phyloP scores from a whole-genome alignment of 2,329 filamentous ascomycete species.

The Fusarium setosum region DNA sequence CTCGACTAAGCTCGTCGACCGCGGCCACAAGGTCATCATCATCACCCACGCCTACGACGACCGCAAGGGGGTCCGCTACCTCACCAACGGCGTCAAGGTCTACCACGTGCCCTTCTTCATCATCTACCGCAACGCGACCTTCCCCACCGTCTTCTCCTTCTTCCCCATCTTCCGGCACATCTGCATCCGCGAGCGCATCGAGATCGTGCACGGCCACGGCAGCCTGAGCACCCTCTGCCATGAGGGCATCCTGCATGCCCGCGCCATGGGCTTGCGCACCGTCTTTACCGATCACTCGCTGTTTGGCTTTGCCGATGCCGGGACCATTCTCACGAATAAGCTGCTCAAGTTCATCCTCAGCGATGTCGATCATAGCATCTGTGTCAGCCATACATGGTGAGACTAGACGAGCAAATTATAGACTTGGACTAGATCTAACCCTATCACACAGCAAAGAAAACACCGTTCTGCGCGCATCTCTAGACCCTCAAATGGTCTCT shows the following conservation, averaged over 20 bases:
- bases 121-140: slow-evolving; percentile 92
- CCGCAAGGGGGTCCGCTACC: slow-evolving; percentile 90
- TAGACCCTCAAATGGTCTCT: slow-evolving; percentile 97
- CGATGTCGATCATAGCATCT: slow-evolving; percentile 98
- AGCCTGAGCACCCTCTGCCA: slow-evolving; percentile 94
- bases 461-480: slow-evolving; percentile 90
- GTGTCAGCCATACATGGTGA: slow-evolving; percentile 97
- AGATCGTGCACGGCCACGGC: slow-evolving; percentile 98
- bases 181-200: slow-evolving; percentile 90
- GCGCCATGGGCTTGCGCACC: slow-evolving; percentile 95
- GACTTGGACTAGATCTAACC: slow-evolving; percentile 25
- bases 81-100: slow-evolving; percentile 98
- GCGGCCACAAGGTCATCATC: slow-evolving; percentile 97
- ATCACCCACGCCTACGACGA: slow-evolving; percentile 96
- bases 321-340: slow-evolving; percentile 96
- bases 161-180: slow-evolving; percentile 99
- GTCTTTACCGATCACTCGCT: slow-evolving; percentile 98
- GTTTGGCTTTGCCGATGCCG: slow-evolving; percentile 96
- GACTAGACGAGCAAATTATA: slow-evolving; percentile 33
- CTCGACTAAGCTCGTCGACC: slow-evolving; percentile 94
- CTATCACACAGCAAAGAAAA: slow-evolving; percentile 87
- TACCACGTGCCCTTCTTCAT: slow-evolving; percentile 97
- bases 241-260: slow-evolving; percentile 92
- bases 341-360: slow-evolving; percentile 95
- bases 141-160: slow-evolving; percentile 98